Evolutionary conservation across 202 grass and related monocot genomes (phyloP), one percentile per base, ranked within the genome.

Genomic region (Panicum hallii): DNA sequence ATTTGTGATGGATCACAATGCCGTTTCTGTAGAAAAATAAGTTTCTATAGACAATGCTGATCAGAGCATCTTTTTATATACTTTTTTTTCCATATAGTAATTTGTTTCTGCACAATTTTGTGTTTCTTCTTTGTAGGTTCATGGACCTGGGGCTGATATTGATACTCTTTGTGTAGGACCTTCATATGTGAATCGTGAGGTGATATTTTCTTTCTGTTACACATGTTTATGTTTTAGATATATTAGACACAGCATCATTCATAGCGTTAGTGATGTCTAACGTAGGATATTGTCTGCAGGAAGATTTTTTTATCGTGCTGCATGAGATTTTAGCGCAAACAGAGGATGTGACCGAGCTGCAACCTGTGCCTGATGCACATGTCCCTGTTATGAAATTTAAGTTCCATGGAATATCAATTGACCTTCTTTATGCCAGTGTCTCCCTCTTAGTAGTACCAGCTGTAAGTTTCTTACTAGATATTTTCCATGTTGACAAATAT

Each of bases 371-470:
- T 71, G 94, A 94, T 83, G 93, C 97, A 44, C 93, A 99, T 90
- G 92, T 99, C 63, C 97, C 97, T 83, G 93, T 99, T 72, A 92
- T 99, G 93, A 99, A 91, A 90, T 94, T 99, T 57, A 99, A 99
- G 78, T 93, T 97, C 74, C 83, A 79, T 57, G 92, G 97, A 87
- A 99, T 99, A 88, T 96, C 97, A 15, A 94, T 99, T 67, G 97
- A 94, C 52, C 94, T 99, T 78, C 93, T 94, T 81, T 99, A 99
- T 87, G 93, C 97, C 46, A 99, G 93, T 62, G 90, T 99, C 77
- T 99, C 97, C 48, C 90, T 89, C 47, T 87, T 97, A 85, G 91
- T 99, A 41, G 91, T 99, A 75, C 93, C 97, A 55, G 71, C 82
- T 72, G 97, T 99, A 85, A 82, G 91, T 87, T 52, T 77, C 60